These are phyloP conservation scores for Cladosporium sp. DNA, from an alignment of 2,329 filamentous ascomycete species.

Conservation along the genomic window DNA sequence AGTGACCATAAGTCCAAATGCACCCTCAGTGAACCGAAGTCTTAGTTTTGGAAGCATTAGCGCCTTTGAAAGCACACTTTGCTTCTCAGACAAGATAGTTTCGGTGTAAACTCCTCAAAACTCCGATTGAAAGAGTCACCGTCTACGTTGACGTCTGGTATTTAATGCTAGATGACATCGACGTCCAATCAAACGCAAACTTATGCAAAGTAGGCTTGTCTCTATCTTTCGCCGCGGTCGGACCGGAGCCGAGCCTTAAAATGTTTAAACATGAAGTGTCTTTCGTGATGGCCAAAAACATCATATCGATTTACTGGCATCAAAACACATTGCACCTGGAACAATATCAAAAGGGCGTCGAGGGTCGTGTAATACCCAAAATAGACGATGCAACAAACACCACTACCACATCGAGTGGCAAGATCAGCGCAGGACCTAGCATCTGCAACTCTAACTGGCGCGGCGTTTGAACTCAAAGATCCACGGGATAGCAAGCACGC, in stretches of 20 bases:
- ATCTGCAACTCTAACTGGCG: not conserved
- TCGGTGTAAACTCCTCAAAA: not conserved
- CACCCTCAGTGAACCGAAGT: not conserved
- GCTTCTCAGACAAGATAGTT: not conserved
- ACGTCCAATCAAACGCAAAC: not conserved
- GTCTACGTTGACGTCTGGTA: too few species aligned
- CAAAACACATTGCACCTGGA: not conserved
- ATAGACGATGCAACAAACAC: not conserved
- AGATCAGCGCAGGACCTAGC: conserved; percentile 1
- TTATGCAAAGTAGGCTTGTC: not conserved
- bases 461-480: conserved; percentile 1
- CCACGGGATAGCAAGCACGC: not conserved
- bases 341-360: not conserved
- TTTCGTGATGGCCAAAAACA: not conserved
- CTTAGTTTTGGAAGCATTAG: not conserved
- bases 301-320: not conserved
- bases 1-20: not conserved
- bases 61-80: too few species aligned
- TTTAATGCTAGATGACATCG: not conserved
- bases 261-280: not conserved
- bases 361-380: not conserved
- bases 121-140: not conserved
- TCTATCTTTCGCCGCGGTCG: not conserved
- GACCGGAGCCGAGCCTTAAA: not conserved
- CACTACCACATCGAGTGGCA: conserved; percentile 6